Base-by-base conservation (phyloP, 2,329 filamentous ascomycete species). In the Aspergillus ruber region DNA sequence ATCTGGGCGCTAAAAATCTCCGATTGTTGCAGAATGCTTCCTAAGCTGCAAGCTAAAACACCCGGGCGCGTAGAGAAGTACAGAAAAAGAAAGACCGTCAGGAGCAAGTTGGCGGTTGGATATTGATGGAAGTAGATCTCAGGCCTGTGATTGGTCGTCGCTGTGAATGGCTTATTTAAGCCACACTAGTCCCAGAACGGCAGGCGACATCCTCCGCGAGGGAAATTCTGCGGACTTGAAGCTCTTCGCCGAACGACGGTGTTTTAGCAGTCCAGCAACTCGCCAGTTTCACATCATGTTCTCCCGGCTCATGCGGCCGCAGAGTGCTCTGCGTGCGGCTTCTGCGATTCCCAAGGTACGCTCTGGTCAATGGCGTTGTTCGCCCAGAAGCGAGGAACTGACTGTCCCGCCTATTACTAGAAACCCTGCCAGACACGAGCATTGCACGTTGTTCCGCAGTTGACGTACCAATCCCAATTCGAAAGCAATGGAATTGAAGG, bases 401-500 rank as follows among this genome's bases (percentile, higher is more conserved):
- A 56, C 52, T 47, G 46, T 48, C 51, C 46, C 40, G 43, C 53
- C 43, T 51, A 12, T 42, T 42, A 42, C 39, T 49, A 67, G 63
- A 67, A 62, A 61, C 55, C 62, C 54, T 61, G 60, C 52, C 67
- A 71, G 56, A 61, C 52, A 53, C 64, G 69, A 56, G 57, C 55
- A 50, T 45, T 67, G 40, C 75, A 81, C 60, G 58, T 58, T 41
- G 68, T 79, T 5, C 77, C 79, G 20, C 59, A 69, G 51, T 74
- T 81, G 55, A 65, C 63, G 36, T 70, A 78, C 60, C 69, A 76
- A 47, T 54, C 61, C 10, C 52, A 63, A 36, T 77, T 79, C 56
- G 60, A 62, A 47, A 50, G 71, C 46, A 59, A 79, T 54, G 82
- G 82, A 50, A 75, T 95, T 5, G 79, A 82, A n/a, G 81, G 82